Evolutionary conservation across 768 basidiomycete species (phyloP), one percentile per base, ranked within the genome.

Genomic region (Lepiota venenata): DNA sequence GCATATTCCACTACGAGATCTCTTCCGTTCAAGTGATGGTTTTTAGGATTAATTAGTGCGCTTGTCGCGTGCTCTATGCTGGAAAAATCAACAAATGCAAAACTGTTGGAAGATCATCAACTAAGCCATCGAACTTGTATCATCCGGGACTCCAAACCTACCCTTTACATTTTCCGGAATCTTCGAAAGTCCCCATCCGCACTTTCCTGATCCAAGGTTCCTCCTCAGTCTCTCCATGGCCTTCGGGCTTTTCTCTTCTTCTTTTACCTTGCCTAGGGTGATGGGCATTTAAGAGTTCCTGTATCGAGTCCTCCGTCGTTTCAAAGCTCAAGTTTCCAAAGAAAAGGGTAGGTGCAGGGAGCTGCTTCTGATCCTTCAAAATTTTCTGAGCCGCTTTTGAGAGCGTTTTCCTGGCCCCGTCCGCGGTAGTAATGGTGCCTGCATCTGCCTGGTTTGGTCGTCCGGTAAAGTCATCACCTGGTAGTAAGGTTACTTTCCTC

Each of bases 91-190:
- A 96, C 80, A 65, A 98, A 98, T 0, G 91, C 93, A 73, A 92
- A 98, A 14, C 96, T 98, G 65, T 29, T 32, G 10, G 32, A 32
- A 9, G 32, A 32, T 32, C 10, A 9, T 32, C 8, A 32, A 20
- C n/a, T 51, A 18, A 3, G 22, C 8, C 32, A 48, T 21, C 18
- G 25, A 40, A 49, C 16, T 18, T n/a, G 1, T 32, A 32, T 32
- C 9, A 11, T 40, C 1, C n/a, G 38, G 40, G 32, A 20, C 14
- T 18, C 20, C 3, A 29, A 1, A 73, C 79, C 55, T 64, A 97
- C 96, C 96, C 96, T 78, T 98, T 99, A 73, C 96, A 98, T 50
- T 82, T 71, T 8, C 96, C 97, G 46, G 84, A 90, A 68, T 99
- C 96, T 66, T 98, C 93, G 60, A 99, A 99, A 15, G 94, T 95